Evolutionary conservation across 805 yeast genomes (phyloP).

Genomic region (Monosporozyma siamensis): DNA sequence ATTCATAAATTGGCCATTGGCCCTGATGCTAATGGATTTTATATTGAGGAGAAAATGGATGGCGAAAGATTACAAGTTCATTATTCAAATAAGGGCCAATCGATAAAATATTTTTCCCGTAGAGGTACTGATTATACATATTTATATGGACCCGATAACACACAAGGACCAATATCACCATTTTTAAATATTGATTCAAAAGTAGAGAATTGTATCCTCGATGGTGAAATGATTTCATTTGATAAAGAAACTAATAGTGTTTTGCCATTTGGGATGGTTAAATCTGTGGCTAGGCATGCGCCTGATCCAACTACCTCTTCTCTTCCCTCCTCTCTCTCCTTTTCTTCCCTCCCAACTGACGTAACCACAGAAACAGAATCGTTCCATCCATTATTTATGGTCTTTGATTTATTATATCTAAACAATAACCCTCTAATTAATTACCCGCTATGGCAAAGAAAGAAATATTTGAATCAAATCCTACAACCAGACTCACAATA

Average conservation of each 20-base stretch:
- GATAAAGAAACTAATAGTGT: conserved; percentile 49
- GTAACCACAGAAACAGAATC: conserved; percentile 21
- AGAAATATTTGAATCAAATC: conserved; percentile 38
- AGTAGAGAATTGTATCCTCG: conserved; percentile 41
- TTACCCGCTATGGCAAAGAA: conserved; percentile 47
- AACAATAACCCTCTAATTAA: conserved; percentile 58
- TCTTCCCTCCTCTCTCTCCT: not conserved
- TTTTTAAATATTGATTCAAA: conserved; percentile 34
- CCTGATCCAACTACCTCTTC: not conserved
- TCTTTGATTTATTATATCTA: conserved; percentile 63
- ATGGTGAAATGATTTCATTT: conserved; percentile 92
- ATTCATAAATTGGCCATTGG: conserved; percentile 34
- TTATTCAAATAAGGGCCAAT: conserved; percentile 38
- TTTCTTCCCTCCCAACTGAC: not conserved
- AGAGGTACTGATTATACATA: conserved; percentile 64
- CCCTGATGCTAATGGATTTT: conserved; percentile 34
- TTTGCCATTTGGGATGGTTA: conserved; percentile 74
- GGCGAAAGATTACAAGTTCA: conserved; percentile 87
- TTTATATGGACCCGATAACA: conserved; percentile 48
- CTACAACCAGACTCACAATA: conserved; percentile 32
- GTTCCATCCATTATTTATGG: conserved; percentile 47
- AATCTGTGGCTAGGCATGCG: conserved; percentile 18
- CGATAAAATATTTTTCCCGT: conserved; percentile 40
- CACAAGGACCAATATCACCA: conserved; percentile 47
- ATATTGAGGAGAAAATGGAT: conserved; percentile 84